These are phyloP conservation scores for Metschnikowia drakensbergensis DNA, from an alignment of 805 yeast species.

Conservation along the genomic window DNA sequence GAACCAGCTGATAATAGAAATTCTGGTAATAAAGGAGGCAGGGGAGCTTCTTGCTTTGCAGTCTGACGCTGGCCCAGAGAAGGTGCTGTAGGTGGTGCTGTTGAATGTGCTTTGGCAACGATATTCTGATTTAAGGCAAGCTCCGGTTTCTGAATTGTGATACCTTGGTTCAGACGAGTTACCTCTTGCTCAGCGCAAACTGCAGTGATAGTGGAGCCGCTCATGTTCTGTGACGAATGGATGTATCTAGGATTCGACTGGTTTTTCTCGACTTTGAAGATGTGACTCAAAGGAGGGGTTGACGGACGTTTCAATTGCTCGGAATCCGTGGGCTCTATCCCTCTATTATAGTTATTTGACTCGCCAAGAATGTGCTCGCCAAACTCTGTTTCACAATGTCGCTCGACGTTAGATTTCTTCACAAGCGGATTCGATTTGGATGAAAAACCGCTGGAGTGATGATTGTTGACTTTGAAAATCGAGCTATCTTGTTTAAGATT, in stretches of 20 bases:
- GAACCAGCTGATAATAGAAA: background rate
- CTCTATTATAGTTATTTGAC: background rate
- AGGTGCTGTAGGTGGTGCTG: background rate
- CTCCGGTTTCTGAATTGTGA: background rate
- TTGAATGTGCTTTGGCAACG: background rate
- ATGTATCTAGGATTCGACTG: background rate
- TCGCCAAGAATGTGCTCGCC: background rate
- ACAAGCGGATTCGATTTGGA: background rate
- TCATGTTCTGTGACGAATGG: background rate
- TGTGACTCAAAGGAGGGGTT: slow-evolving; percentile 1
- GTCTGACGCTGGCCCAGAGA: too few relatives aligned
- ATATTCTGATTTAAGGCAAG: background rate
- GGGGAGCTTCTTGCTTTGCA: background rate
- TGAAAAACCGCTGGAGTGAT: background rate
- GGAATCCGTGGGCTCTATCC: background rate
- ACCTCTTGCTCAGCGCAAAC: slow-evolving; percentile 2
- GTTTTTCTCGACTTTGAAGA: background rate
- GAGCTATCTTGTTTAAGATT: background rate
- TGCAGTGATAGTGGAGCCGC: slow-evolving; percentile 3
- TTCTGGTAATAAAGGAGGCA: background rate
- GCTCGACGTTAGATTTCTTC: background rate
- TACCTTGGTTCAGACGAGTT: background rate
- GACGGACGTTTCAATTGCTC: slow-evolving; percentile 4
- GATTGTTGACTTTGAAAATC: background rate
- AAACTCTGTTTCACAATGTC: background rate